Conservation (phyloP, 768 basidiomycete genomes). For the Pleurotus tuoliensis region DNA sequence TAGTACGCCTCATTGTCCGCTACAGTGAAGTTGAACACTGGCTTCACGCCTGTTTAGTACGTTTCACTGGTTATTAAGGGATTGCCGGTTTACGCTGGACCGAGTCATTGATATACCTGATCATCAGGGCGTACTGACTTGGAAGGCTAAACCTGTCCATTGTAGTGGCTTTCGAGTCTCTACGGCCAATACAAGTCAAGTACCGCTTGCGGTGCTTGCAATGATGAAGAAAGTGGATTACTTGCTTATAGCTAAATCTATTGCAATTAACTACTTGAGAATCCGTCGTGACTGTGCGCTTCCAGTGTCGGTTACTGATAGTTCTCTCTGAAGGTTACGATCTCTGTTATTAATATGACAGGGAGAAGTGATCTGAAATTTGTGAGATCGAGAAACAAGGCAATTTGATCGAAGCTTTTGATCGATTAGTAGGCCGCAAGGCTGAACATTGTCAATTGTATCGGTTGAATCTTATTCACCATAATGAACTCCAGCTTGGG, state of each 20-base stretch:
- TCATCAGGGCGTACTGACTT: conserved; percentile 28
- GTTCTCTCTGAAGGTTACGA: conserved; percentile 33
- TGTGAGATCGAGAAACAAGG: conserved; percentile 38
- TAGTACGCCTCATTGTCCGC: neutral
- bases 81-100: conserved; percentile 29
- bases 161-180: conserved; percentile 7
- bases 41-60: neutral
- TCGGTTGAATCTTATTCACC: conserved; percentile 1
- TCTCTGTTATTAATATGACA: conserved; percentile 24
- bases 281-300: conserved; percentile 29
- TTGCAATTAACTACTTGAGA: conserved; percentile 30
- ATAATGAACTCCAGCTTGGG: conserved; percentile 8
- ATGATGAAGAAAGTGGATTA: conserved; percentile 31
- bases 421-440: conserved; percentile 4
- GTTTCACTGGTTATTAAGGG: conserved; percentile 12
- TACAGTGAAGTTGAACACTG: neutral
- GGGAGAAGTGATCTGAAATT: conserved; percentile 19
- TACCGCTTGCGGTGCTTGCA: conserved; percentile 26
- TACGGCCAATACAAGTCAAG: conserved; percentile 17
- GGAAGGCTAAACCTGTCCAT: conserved; percentile 23
- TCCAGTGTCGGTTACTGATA: conserved; percentile 28
- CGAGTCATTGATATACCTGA: conserved; percentile 24
- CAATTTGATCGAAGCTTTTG: conserved; percentile 15
- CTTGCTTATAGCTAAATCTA: conserved; percentile 37
- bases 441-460: neutral